Evolutionary conservation across 352 stramenopile species (phyloP), one percentile per base, ranked within the genome.

Genomic region (Achlya hypogyna): DNA sequence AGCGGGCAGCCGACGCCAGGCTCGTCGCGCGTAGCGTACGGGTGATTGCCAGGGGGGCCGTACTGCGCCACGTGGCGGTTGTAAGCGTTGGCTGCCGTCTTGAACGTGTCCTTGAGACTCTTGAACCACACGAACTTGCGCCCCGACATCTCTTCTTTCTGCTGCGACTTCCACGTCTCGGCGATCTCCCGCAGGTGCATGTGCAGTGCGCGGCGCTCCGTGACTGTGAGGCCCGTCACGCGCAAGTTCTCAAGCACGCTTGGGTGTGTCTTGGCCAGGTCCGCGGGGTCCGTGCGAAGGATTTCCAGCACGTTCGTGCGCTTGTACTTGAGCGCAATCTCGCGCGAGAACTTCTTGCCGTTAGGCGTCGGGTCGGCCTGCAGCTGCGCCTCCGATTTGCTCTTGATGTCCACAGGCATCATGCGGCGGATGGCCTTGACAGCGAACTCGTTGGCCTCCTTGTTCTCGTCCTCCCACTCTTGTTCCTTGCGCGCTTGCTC

Each of bases 81-180:
- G 71, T 95, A 97, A 25, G 87, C 88, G 32, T 93, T 91, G 38
- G 96, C 78, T 60, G 95, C 88, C 3, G 85, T 91, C 74, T 97
- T 97, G 76, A 97, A 96, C 28, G 91, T 96, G 52, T 95, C 78
- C 64, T 94, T 96, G 25, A 97, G 79, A 35, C 87, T 87, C 71
- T 96, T 93, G 72, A 94, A 97, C 86, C 87, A 97, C 63, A 89
- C 82, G 65, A 82, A 96, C 67, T 96, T 96, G 42, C 91, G 82
- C 72, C 95, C 94, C 18, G 87, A 95, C 84, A 97, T 91, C 70
- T 95, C 88, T 73, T 97, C 90, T 34, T 87, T 84, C 70, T 96
- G 87, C 52, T 93, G 86, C 38, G 80, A 65, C 69, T 95, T 91
- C 90, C 90, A 97, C 42, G 75, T 82, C 31, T 92, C 80, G 4